These are phyloP conservation scores for Cardamine occulta DNA, from an alignment of 345 rosid genomes.

Conservation along the genomic window DNA sequence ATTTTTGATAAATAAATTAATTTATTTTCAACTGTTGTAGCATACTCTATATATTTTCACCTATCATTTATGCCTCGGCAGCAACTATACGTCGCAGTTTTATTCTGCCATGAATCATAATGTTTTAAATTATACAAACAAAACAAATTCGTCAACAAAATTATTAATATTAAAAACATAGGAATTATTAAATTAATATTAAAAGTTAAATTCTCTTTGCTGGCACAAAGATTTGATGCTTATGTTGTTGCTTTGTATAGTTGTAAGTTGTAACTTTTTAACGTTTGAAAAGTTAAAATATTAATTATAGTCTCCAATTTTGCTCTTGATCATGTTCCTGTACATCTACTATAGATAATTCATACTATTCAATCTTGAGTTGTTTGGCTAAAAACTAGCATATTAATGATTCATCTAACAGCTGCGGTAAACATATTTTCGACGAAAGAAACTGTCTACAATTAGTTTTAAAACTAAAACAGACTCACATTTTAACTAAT, in stretches of 20 bases:
- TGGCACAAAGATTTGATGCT: conserved; percentile 40
- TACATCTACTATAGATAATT: neutral
- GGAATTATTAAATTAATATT: conserved; percentile 5
- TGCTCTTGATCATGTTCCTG: neutral
- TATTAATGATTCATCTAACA: neutral
- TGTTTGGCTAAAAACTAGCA: neutral
- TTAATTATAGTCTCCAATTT: neutral
- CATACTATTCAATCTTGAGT: neutral
- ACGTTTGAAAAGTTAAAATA: neutral
- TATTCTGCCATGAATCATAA: conserved; percentile 27
- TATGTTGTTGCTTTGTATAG: conserved; percentile 34
- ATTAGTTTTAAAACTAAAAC: neutral
- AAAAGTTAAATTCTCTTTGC: conserved; percentile 34
- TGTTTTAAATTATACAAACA: neutral
- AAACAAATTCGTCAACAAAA: neutral
- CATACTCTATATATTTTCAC: conserved; percentile 23
- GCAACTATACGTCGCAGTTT: conserved; percentile 21
- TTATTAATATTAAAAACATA: neutral
- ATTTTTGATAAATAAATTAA: neutral
- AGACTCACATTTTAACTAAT: too few species aligned
- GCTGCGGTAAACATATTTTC: neutral
- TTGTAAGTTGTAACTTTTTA: conserved; percentile 25
- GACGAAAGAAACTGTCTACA: neutral
- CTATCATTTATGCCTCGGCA: conserved; percentile 10
- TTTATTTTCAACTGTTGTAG: conserved; percentile 19